These are phyloP conservation scores for Aspergillus funiculosus DNA, from an alignment of 495 filamentous ascomycete species.

Conservation along the genomic window DNA sequence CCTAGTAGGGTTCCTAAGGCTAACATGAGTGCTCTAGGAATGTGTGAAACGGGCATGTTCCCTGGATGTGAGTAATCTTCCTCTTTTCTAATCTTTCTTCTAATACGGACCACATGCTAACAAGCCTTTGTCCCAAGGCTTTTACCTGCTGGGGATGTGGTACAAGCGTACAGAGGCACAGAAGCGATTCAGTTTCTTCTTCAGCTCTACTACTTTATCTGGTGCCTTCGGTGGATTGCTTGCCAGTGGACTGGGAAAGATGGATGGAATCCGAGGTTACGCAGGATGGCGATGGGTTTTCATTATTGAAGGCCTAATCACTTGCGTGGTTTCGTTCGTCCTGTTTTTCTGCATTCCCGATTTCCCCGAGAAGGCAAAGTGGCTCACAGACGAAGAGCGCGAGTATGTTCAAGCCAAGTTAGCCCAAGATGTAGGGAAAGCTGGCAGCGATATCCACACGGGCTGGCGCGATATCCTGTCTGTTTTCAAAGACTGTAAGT, in stretches of 20 bases:
- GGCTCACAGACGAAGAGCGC: slow-evolving; percentile 69
- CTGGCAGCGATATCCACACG: slow-evolving; percentile 60
- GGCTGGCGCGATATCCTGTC: slow-evolving; percentile 56
- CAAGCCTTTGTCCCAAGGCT: slow-evolving; percentile 37
- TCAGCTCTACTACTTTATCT: slow-evolving; percentile 72
- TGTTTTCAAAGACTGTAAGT: slow-evolving; percentile 71
- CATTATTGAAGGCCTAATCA: slow-evolving; percentile 67
- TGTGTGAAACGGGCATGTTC: slow-evolving; percentile 89
- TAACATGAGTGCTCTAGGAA: slow-evolving; percentile 38
- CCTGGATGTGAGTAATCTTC: slow-evolving; percentile 48
- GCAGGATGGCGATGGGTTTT: slow-evolving; percentile 84
- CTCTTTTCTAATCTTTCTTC: not conserved
- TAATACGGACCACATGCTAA: slow-evolving; percentile 4
- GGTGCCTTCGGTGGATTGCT: slow-evolving; percentile 84
- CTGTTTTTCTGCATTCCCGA: slow-evolving; percentile 79
- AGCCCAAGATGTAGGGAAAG: slow-evolving; percentile 68
- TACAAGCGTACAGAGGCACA: slow-evolving; percentile 84
- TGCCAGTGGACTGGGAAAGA: slow-evolving; percentile 79
- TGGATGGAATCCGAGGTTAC: slow-evolving; percentile 57
- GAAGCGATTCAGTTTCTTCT: slow-evolving; percentile 86
- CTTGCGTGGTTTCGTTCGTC: slow-evolving; percentile 60
- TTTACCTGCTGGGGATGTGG: slow-evolving; percentile 84
- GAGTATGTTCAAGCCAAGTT: slow-evolving; percentile 68
- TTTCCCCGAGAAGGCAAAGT: slow-evolving; percentile 58
- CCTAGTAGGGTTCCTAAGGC: not conserved